Evolutionary conservation across 352 stramenopile genomes (phyloP).

Genomic region (Phytophthora uliginosa): DNA sequence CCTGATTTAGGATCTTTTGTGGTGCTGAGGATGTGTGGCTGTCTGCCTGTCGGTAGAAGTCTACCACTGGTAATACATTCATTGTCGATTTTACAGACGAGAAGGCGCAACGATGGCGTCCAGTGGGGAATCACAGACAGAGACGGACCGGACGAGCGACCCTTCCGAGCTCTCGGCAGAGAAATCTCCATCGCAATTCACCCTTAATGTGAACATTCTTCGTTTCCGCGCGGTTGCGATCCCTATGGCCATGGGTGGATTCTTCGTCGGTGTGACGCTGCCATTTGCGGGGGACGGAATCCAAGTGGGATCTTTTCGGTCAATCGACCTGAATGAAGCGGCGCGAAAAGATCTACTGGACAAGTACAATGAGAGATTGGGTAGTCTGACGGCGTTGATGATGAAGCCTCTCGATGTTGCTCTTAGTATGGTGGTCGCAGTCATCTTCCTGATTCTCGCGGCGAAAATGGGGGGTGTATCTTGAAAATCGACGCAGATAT

Average conservation of each 20-base stretch:
- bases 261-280: slow-evolving; percentile 4
- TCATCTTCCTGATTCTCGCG: slow-evolving; percentile 6
- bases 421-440: slow-evolving; percentile 17
- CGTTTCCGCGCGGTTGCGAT: slow-evolving; percentile 2
- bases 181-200: neutral
- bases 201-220: slow-evolving; percentile 3
- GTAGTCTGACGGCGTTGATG: slow-evolving; percentile 7
- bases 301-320: slow-evolving; percentile 11
- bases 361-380: slow-evolving; percentile 18
- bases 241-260: neutral
- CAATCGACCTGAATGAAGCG: slow-evolving; percentile 6
- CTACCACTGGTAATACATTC: neutral
- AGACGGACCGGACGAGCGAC: neutral
- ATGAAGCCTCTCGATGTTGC: slow-evolving; percentile 23
- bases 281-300: slow-evolving; percentile 12
- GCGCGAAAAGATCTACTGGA: slow-evolving; percentile 17
- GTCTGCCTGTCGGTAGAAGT: no score
- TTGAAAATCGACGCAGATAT: slow-evolving; percentile 13
- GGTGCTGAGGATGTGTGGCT: no score
- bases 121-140: neutral
- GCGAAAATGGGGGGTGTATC: slow-evolving; percentile 5
- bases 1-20: no score
- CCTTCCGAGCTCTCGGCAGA: neutral
- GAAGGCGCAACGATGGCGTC: neutral
- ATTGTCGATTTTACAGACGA: slow-evolving; percentile 1